Evolutionary conservation across 1,284 basidiomycete species (phyloP).

Genomic region (Agaricales sp.): DNA sequence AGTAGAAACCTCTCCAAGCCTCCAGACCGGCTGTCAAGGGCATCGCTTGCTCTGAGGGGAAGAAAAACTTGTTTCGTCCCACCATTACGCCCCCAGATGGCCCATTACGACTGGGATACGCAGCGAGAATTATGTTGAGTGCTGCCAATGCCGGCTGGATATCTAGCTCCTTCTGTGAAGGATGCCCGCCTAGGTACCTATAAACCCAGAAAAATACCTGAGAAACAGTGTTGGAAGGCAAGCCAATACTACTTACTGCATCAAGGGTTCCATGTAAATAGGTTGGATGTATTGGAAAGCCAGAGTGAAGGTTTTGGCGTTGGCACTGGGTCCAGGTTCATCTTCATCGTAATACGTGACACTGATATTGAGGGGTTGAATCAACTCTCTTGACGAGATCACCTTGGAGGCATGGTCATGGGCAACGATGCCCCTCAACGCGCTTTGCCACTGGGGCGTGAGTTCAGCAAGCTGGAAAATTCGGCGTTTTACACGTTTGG

Average conservation of each 20-base stretch:
- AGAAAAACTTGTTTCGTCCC: slow-evolving; percentile 57
- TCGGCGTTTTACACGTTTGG: slow-evolving; percentile 38
- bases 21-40: slow-evolving; percentile 31
- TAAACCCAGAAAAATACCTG: slow-evolving; percentile 1
- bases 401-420: slow-evolving; percentile 53
- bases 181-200: slow-evolving; percentile 6
- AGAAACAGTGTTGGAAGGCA: slow-evolving; percentile 1
- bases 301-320: slow-evolving; percentile 49
- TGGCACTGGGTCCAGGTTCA: slow-evolving; percentile 31
- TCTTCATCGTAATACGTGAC: slow-evolving; percentile 48
- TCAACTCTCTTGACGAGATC: slow-evolving; percentile 43
- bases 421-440: slow-evolving; percentile 35
- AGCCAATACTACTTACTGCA: slow-evolving; percentile 33
- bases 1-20: slow-evolving; percentile 57
- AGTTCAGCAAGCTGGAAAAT: slow-evolving; percentile 52
- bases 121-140: slow-evolving; percentile 55
- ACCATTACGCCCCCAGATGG: slow-evolving; percentile 52
- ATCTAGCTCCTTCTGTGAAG: slow-evolving; percentile 10
- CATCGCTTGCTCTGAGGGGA: slow-evolving; percentile 20
- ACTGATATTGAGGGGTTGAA: slow-evolving; percentile 39
- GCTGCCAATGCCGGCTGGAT: slow-evolving; percentile 44
- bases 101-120: slow-evolving; percentile 41
- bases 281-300: slow-evolving; percentile 47
- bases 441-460: slow-evolving; percentile 36
- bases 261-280: slow-evolving; percentile 47